Percentiles rank a stretch among this genome's conserved stretches.
phyloP scores from a whole-genome alignment of 345 rosid species.

The Bruguiera gymnorhiza region DNA sequence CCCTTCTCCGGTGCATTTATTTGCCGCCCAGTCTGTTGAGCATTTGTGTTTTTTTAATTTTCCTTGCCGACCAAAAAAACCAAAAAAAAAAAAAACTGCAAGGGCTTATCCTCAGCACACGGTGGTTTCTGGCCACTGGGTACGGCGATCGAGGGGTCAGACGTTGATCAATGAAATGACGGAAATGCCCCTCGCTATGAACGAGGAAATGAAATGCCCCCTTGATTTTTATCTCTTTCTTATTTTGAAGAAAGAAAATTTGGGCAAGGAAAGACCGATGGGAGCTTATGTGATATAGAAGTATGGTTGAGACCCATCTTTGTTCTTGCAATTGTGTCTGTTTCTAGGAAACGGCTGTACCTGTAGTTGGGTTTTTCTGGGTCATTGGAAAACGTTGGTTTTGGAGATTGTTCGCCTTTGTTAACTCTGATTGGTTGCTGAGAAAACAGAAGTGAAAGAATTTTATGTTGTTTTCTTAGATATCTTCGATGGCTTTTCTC shows the following conservation, averaged over 20 bases:
- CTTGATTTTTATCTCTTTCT: neutral
- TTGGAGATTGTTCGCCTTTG: neutral
- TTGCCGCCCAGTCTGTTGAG: no score
- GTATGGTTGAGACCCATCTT: constrained; percentile 5
- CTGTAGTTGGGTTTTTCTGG: constrained; percentile 22
- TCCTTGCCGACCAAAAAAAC: no score
- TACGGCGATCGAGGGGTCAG: neutral
- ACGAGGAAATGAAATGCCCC: neutral
- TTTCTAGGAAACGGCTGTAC: constrained; percentile 19
- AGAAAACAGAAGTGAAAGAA: neutral
- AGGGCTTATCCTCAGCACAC: constrained; percentile 3
- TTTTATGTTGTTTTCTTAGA: neutral
- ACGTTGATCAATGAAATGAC: constrained; percentile 2
- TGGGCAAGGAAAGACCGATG: neutral
- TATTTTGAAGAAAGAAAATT: neutral
- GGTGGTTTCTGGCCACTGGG: neutral
- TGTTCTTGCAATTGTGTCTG: constrained; percentile 10
- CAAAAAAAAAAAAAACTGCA: no score
- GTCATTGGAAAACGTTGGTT: neutral
- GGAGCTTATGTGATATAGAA: constrained; percentile 5
- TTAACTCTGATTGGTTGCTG: constrained; percentile 15
- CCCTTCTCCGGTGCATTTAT: neutral
- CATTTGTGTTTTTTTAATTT: no score
- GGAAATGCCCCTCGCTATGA: constrained; percentile 1
- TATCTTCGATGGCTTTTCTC: neutral